Evolutionary conservation across 2,329 filamentous ascomycete genomes (phyloP).

Genomic region (Alternaria gansuensis): DNA sequence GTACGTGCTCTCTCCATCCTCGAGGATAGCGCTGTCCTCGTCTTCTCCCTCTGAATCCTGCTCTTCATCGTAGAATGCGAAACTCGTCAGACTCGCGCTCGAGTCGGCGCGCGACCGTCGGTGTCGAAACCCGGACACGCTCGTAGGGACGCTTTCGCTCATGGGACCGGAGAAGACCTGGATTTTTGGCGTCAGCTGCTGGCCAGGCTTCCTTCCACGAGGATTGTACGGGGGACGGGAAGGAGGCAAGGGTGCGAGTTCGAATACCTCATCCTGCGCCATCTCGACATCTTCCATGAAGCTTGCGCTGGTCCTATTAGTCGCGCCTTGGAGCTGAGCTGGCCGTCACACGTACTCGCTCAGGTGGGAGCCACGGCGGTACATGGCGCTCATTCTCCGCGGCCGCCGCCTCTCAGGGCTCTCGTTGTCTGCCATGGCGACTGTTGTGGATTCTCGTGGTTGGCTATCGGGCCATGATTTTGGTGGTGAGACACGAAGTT

Average conservation of each 20-base stretch:
- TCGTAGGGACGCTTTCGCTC: conserved; percentile 94
- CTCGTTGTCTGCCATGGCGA: conserved; percentile 44
- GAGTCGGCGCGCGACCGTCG: conserved; percentile 83
- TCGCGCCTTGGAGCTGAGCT: conserved; percentile 9
- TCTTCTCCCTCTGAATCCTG: conserved; percentile 62
- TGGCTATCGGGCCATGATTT: conserved; percentile 30
- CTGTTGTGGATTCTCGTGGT: conserved; percentile 5
- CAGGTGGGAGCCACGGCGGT: conserved; percentile 73
- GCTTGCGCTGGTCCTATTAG: conserved; percentile 58
- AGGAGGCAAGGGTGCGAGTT: conserved; percentile 42
- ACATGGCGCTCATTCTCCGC: conserved; percentile 57
- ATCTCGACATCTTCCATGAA: conserved; percentile 97
- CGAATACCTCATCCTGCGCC: conserved; percentile 87
- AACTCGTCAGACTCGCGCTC: conserved; percentile 71
- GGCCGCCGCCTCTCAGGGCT: conserved; percentile 50
- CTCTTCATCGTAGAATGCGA: conserved; percentile 82
- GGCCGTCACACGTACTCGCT: conserved; percentile 52
- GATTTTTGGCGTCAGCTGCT: conserved; percentile 50
- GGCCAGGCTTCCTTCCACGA: conserved; percentile 31
- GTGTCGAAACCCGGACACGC: conserved; percentile 89
- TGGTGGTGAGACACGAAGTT: conserved; percentile 13
- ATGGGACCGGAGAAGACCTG: conserved; percentile 88
- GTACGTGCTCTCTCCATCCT: conserved; percentile 47
- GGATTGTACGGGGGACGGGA: conserved; percentile 21
- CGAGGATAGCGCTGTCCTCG: conserved; percentile 47